These are phyloP conservation scores for Rhododendron henanense DNA, from an alignment of 148 eudicot species.

Conservation along the genomic window DNA sequence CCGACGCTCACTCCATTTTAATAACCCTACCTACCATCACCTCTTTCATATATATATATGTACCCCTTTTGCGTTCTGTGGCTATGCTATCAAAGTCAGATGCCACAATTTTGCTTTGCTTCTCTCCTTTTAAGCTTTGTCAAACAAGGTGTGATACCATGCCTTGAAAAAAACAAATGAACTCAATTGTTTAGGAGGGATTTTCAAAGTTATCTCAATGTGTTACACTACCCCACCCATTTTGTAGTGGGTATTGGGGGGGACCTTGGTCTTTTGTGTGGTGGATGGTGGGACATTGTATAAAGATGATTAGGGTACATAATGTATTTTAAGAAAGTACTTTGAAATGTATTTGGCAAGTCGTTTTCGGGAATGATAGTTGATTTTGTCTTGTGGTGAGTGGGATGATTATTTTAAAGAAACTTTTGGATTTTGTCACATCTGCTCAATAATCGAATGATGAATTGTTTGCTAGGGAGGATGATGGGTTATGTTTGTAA, in stretches of 20 bases:
- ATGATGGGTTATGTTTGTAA: background rate
- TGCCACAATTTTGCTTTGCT: constrained; percentile 12
- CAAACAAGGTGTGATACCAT: background rate
- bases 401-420: background rate
- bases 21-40: background rate
- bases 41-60: background rate
- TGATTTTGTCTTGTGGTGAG: background rate
- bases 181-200: background rate
- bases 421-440: background rate
- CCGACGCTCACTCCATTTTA: constrained; percentile 1
- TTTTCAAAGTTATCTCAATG: background rate
- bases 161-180: constrained; percentile 6
- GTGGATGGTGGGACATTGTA: constrained; percentile 15
- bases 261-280: background rate
- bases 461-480: background rate
- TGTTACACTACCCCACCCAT: background rate
- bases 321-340: background rate
- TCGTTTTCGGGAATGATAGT: constrained; percentile 1
- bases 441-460: background rate
- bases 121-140: constrained; percentile 1
- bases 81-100: constrained; percentile 21
- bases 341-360: background rate
- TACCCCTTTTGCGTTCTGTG: constrained; percentile 1
- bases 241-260: background rate
- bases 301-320: background rate